Conservation (phyloP, 169 alveolate species). For the Eimeria mitis region DNA sequence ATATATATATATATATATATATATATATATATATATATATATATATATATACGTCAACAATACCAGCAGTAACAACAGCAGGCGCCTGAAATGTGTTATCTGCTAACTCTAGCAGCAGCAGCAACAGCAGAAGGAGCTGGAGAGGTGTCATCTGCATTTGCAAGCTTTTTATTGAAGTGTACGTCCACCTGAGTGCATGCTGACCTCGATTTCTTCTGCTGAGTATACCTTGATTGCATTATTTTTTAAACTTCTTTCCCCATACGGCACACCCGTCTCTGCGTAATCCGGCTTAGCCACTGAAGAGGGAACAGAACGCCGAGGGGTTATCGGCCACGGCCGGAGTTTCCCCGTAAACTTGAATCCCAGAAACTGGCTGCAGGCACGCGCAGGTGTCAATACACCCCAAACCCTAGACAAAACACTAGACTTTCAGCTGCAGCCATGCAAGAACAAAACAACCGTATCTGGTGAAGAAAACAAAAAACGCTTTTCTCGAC, state of each 20-base stretch:
- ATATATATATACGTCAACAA: not conserved
- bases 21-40: not conserved
- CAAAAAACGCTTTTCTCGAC: too few relatives aligned
- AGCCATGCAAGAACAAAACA: too few relatives aligned
- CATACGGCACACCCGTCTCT: constrained; percentile 93
- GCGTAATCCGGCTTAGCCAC: constrained; percentile 99
- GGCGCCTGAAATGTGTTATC: too few relatives aligned
- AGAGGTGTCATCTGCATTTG: too few relatives aligned
- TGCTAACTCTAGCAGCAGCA: too few relatives aligned
- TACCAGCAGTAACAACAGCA: too few relatives aligned
- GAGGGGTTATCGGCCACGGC: constrained; percentile 95
- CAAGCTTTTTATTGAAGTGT: too few relatives aligned
- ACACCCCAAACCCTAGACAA: too few relatives aligned
- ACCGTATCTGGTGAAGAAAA: too few relatives aligned
- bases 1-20: constrained; percentile 9
- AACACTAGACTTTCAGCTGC: too few relatives aligned
- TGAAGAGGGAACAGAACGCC: constrained; percentile 95
- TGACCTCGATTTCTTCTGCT: constrained; percentile 94
- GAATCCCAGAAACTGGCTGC: constrained; percentile 88
- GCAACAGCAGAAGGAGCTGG: too few relatives aligned
- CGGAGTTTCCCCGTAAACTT: constrained; percentile 96
- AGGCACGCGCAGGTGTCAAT: constrained; percentile 10
- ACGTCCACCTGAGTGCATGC: too few relatives aligned
- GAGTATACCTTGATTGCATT: constrained; percentile 88
- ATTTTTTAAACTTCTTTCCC: constrained; percentile 89